Evolutionary conservation across 2,329 filamentous ascomycete genomes (phyloP), one percentile per base, ranked within the genome.

Genomic region (Microdochium paspali): DNA sequence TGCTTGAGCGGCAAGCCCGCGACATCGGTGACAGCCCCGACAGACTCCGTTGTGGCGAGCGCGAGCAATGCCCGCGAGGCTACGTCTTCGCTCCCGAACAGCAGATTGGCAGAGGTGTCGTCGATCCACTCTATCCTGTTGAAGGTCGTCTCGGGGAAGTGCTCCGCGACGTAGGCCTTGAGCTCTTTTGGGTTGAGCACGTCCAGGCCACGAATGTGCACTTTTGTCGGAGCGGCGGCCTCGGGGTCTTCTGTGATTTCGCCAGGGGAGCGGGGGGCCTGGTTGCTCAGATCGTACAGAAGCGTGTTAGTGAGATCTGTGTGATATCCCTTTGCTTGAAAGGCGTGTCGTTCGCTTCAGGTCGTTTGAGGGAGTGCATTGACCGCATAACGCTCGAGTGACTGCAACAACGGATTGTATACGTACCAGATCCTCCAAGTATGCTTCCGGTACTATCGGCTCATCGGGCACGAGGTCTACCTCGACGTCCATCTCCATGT

Each of bases 51-150:
- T n/a, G n/a, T n/a, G 48, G 73, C 68, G 24, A 85, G 70, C 6
- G 77, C 70, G 24, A 67, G 58, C 20, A 85, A 65, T 18, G 80
- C 81, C 44, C 78, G 72, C 18, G 71, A 67, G 2, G 79, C 79
- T 6, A 64, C 61, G 23, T 65, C 60, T 13, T 79, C 71, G 6
- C 74, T 74, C 32, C 68, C 71, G 68, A 93, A 97, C 46, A 95
- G 66, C 46, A 96, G 72, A 61, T 97, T 97, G 52, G 89, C 88
- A 0, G 89, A 91, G 6, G 80, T 83, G 65, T 98, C 93, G 63
- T 97, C 88, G 54, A 98, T 89, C 93, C 93, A 98, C 68, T 97
- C 90, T 53, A 96, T 73, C 51, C 79, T 76, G 48, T 77, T 70
- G 48, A 82, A 71, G 46, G 69, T 60, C 47, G 74, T 71, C 13